Percentiles rank a stretch among this genome's conserved stretches.
Conservation (phyloP, 106 monocot species). For the Amphibolis antarctica region DNA sequence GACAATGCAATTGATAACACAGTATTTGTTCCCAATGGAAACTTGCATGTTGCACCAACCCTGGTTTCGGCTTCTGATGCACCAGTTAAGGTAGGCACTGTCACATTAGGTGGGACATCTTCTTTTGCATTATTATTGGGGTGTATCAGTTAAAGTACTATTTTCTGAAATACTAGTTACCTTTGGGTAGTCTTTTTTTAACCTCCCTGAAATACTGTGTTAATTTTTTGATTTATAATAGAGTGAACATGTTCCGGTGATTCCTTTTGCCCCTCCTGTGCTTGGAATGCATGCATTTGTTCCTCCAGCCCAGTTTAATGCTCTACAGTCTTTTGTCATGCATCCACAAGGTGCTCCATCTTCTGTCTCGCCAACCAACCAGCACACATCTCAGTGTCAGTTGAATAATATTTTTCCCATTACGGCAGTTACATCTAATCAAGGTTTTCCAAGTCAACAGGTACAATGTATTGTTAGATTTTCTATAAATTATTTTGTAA, state of each 20-base stretch:
- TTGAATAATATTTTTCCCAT: slow-evolving; percentile 34
- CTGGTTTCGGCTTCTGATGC: slow-evolving; percentile 17
- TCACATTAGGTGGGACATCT: background rate
- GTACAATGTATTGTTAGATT: slow-evolving; percentile 15
- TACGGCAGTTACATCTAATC: slow-evolving; percentile 17
- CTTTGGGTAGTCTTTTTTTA: background rate
- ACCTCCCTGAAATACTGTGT: background rate
- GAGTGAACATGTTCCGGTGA: slow-evolving; percentile 30
- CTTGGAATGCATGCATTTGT: slow-evolving; percentile 39
- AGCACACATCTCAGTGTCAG: slow-evolving; percentile 34
- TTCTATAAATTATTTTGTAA: background rate
- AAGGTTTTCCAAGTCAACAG: slow-evolving; percentile 44
- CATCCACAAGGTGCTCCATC: slow-evolving; percentile 60
- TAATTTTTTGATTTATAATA: slow-evolving; percentile 13
- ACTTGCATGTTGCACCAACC: slow-evolving; percentile 18
- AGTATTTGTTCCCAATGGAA: slow-evolving; percentile 30
- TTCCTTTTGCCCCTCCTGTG: slow-evolving; percentile 37
- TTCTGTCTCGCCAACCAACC: slow-evolving; percentile 34
- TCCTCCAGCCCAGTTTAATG: slow-evolving; percentile 44
- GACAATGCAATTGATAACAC: slow-evolving; percentile 24
- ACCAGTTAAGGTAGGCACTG: slow-evolving; percentile 40
- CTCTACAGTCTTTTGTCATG: slow-evolving; percentile 57
- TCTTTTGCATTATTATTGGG: background rate
- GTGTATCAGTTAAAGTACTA: background rate
- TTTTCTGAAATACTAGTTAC: no score